Evolutionary conservation across 345 rosid genomes (phyloP).

Genomic region (Populus davidiana): DNA sequence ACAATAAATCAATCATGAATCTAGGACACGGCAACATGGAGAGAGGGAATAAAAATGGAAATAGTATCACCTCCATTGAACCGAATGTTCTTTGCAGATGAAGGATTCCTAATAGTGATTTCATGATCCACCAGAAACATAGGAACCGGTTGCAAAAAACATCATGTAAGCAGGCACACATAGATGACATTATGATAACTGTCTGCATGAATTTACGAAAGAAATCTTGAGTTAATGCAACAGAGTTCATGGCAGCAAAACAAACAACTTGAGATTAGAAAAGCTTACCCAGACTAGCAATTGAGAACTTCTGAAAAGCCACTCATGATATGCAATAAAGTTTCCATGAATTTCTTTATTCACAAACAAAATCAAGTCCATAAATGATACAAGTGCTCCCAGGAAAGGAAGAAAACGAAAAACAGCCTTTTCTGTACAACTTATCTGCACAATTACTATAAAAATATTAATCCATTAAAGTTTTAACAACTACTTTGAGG

Average conservation of each 20-base stretch:
- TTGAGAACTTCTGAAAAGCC: slow-evolving; percentile 52
- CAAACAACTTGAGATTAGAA: neutral
- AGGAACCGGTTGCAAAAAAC: slow-evolving; percentile 41
- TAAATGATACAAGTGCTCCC: slow-evolving; percentile 60
- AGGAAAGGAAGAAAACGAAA: slow-evolving; percentile 48
- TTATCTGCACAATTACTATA: slow-evolving; percentile 33
- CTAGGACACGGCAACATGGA: neutral
- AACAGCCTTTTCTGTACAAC: slow-evolving; percentile 42
- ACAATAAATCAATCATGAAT: neutral
- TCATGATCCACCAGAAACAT: slow-evolving; percentile 76
- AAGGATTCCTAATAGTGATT: slow-evolving; percentile 41
- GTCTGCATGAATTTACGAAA: slow-evolving; percentile 39
- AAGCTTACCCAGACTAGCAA: slow-evolving; percentile 66
- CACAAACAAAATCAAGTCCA: slow-evolving; percentile 48
- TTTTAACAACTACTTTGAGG: neutral
- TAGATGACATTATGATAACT: slow-evolving; percentile 39
- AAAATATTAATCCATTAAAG: slow-evolving; percentile 8
- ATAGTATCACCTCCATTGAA: slow-evolving; percentile 34
- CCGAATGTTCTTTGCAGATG: slow-evolving; percentile 43
- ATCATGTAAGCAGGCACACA: slow-evolving; percentile 29
- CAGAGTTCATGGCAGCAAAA: slow-evolving; percentile 2
- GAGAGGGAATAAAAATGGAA: neutral
- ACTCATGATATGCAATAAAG: slow-evolving; percentile 38
- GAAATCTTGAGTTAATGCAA: slow-evolving; percentile 5
- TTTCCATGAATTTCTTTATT: slow-evolving; percentile 40